A percentile compares a stretch with the other conserved stretches of the same genome.
These are phyloP conservation scores for Erythrobasidium hasegawianum DNA, from an alignment of 1,284 basidiomycete species.

Conservation along the genomic window DNA sequence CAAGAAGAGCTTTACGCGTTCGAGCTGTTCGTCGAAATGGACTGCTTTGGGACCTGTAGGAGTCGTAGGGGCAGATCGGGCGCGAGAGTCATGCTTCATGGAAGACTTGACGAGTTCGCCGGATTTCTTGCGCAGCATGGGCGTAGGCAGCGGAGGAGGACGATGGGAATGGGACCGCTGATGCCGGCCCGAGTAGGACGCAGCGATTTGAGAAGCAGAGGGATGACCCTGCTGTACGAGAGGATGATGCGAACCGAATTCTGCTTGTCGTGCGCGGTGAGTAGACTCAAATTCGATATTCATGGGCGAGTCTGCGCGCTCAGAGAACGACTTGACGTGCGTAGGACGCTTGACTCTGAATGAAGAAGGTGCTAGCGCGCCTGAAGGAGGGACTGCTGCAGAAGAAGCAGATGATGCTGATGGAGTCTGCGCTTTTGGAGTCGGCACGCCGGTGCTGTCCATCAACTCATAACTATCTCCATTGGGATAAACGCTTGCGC, in stretches of 20 bases:
- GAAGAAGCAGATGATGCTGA: not conserved
- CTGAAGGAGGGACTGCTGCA: not conserved
- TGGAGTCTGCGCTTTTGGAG: not conserved
- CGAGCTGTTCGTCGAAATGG: slow-evolving; percentile 86
- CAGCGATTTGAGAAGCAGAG: not conserved
- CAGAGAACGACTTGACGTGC: not conserved
- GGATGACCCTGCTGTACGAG: not conserved
- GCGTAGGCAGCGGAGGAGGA: slow-evolving; percentile 27
- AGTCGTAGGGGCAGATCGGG: slow-evolving; percentile 64
- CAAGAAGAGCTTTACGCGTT: slow-evolving; percentile 87
- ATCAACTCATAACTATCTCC: not conserved
- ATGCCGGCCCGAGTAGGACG: not conserved
- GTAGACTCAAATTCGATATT: not conserved
- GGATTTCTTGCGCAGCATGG: slow-evolving; percentile 77
- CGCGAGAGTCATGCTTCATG: slow-evolving; percentile 65
- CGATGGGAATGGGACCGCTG: slow-evolving; percentile 22
- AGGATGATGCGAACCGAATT: not conserved
- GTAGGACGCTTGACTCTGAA: not conserved
- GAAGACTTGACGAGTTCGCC: slow-evolving; percentile 89
- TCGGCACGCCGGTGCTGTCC: not conserved
- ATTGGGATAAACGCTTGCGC: not conserved
- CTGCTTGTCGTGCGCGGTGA: not conserved
- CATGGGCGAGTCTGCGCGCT: not conserved
- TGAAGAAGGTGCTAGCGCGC: not conserved
- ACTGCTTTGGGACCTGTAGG: slow-evolving; percentile 73